phyloP scores from a whole-genome alignment of 2,329 filamentous ascomycete genomes.

The Gnomoniopsis sp. region DNA sequence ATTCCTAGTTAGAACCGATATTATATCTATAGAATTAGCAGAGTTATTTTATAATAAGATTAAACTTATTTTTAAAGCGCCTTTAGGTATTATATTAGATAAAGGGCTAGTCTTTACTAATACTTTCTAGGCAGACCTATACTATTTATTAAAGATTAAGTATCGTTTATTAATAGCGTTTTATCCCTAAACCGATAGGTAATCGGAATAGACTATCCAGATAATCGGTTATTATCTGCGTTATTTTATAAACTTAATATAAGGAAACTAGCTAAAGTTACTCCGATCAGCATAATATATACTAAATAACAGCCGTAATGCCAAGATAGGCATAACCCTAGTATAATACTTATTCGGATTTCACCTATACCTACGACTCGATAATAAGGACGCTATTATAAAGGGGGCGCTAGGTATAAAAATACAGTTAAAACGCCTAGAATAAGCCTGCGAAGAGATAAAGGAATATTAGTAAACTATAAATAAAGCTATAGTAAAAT shows the following conservation, averaged over 20 bases:
- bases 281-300: neutral
- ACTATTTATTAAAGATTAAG: neutral
- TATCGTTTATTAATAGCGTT: no score
- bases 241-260: no score
- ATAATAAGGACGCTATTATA: neutral
- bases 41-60: slow-evolving; percentile 16
- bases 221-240: no score
- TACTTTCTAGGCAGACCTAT: neutral
- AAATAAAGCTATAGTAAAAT: neutral
- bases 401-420: neutral
- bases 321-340: neutral
- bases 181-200: neutral
- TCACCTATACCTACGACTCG: neutral
- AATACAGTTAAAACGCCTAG: neutral
- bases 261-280: neutral
- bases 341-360: neutral
- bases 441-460: neutral
- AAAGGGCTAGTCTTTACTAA: neutral
- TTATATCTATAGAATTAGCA: slow-evolving; percentile 1
- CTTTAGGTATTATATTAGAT: slow-evolving; percentile 2
- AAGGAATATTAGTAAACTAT: neutral
- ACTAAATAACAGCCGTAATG: neutral
- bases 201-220: no score
- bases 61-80: slow-evolving; percentile 11
- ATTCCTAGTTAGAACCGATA: neutral